Percentiles rank a stretch among this genome's conserved stretches.
Evolutionary conservation across 805 yeast species (phyloP).

Genomic region (Yarrowia sp.): DNA sequence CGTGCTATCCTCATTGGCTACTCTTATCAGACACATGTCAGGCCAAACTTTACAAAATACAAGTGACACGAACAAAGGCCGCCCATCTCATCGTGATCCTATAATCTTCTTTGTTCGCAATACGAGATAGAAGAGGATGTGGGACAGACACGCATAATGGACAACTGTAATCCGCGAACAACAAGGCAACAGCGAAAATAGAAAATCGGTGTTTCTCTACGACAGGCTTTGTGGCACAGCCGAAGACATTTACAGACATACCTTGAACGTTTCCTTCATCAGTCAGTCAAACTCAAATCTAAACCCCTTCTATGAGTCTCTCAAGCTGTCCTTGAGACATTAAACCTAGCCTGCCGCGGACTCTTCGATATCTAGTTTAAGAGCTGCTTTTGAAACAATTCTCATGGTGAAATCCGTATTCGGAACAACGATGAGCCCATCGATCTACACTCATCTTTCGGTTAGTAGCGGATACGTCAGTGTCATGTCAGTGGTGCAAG

Average conservation of each 20-base stretch:
- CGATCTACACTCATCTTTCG: not conserved
- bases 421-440: too few relatives aligned
- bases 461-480: not conserved
- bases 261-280: not conserved
- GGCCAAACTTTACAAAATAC: not conserved
- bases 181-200: too few relatives aligned
- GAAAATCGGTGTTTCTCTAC: too few relatives aligned
- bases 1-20: constrained; percentile 4
- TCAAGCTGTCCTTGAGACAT: not conserved
- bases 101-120: not conserved
- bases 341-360: not conserved
- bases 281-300: not conserved
- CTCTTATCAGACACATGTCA: constrained; percentile 10
- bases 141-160: too few relatives aligned
- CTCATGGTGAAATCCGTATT: too few relatives aligned
- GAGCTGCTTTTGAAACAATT: too few relatives aligned
- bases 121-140: too few relatives aligned
- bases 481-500: not conserved
- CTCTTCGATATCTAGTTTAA: not conserved
- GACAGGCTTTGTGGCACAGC: too few relatives aligned
- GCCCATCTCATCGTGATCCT: constrained; percentile 4
- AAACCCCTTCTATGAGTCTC: not conserved
- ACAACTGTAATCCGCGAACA: too few relatives aligned
- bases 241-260: too few relatives aligned
- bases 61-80: not conserved